A percentile compares a stretch with the other conserved stretches of the same genome.
phyloP scores from a whole-genome alignment of 345 rosid species.

The Anastatica hierochuntica region DNA sequence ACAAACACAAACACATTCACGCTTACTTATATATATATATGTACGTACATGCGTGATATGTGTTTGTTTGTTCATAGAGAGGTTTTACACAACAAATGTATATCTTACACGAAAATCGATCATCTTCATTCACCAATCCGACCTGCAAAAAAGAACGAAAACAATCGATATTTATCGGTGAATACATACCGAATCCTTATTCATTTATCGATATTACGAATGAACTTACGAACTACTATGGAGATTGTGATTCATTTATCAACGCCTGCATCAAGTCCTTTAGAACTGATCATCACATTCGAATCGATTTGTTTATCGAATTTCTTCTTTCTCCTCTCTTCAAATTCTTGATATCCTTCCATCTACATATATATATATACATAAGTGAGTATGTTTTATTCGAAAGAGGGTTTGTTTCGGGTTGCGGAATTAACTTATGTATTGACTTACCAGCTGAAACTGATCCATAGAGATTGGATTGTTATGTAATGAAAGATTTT shows the following conservation, averaged over 20 bases:
- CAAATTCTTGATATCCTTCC: slow-evolving; percentile 88
- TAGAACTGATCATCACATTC: slow-evolving; percentile 88
- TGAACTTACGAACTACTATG: slow-evolving; percentile 7
- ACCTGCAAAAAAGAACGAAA: slow-evolving; percentile 11
- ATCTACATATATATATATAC: slow-evolving; percentile 32
- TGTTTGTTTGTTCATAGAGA: slow-evolving; percentile 4
- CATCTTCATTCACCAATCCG: slow-evolving; percentile 8
- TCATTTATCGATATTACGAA: background rate
- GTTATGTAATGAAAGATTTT: slow-evolving; percentile 71
- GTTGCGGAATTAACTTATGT: background rate
- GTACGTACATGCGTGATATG: slow-evolving; percentile 6
- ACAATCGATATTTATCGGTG: background rate
- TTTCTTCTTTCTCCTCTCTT: slow-evolving; percentile 85
- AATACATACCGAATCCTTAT: background rate
- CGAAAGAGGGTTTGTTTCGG: background rate
- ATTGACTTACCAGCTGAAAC: slow-evolving; percentile 69
- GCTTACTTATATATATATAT: slow-evolving; percentile 14
- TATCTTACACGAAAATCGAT: slow-evolving; percentile 4
- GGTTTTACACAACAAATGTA: slow-evolving; percentile 22
- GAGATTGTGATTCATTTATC: slow-evolving; percentile 30
- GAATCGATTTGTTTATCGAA: slow-evolving; percentile 95
- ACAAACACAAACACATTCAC: no score
- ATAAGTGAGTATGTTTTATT: background rate
- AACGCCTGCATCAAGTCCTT: slow-evolving; percentile 92
- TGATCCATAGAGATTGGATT: slow-evolving; percentile 90